Percentiles rank a stretch among this genome's conserved stretches.
These are phyloP conservation scores for Corniculantispora saksenae DNA, from an alignment of 2,329 filamentous ascomycete species.

Conservation along the genomic window DNA sequence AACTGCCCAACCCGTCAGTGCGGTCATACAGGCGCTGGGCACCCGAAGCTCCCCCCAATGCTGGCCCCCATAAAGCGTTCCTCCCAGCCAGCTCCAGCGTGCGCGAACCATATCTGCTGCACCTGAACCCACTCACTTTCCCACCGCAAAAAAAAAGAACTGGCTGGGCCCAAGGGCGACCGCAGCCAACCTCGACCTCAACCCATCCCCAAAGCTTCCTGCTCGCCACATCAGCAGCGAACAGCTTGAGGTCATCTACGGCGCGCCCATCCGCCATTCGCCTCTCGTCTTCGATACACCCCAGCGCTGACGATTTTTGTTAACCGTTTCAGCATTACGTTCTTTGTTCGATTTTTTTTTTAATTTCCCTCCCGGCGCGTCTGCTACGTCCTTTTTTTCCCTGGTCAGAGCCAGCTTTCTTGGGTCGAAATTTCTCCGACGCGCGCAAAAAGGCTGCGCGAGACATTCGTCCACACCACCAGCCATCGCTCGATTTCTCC, in stretches of 20 bases:
- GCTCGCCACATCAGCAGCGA: slow-evolving; percentile 17
- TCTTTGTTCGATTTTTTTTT: not conserved
- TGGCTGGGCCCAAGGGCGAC: slow-evolving; percentile 28
- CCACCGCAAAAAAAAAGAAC: slow-evolving; percentile 22
- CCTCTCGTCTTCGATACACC: not conserved
- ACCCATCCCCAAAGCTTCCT: slow-evolving; percentile 11
- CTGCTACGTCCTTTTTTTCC: slow-evolving; percentile 28
- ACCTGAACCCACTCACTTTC: not conserved
- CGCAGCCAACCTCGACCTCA: not conserved
- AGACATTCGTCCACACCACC: not conserved
- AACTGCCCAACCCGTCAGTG: not conserved
- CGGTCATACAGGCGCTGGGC: slow-evolving; percentile 26
- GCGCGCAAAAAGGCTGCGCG: not conserved
- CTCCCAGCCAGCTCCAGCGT: not conserved
- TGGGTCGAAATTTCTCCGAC: slow-evolving; percentile 16
- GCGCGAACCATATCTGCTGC: not conserved
- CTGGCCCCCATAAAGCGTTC: not conserved
- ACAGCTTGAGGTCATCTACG: slow-evolving; percentile 11
- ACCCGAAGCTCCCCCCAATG: slow-evolving; percentile 14
- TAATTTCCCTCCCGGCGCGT: slow-evolving; percentile 56
- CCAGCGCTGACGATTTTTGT: not conserved
- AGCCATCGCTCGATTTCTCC: not conserved
- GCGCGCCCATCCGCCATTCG: slow-evolving; percentile 2
- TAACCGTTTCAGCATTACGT: not conserved
- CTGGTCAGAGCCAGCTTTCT: not conserved